Evolutionary conservation across 495 filamentous ascomycete species (phyloP).

Genomic region (Penicillium bialowiezense): DNA sequence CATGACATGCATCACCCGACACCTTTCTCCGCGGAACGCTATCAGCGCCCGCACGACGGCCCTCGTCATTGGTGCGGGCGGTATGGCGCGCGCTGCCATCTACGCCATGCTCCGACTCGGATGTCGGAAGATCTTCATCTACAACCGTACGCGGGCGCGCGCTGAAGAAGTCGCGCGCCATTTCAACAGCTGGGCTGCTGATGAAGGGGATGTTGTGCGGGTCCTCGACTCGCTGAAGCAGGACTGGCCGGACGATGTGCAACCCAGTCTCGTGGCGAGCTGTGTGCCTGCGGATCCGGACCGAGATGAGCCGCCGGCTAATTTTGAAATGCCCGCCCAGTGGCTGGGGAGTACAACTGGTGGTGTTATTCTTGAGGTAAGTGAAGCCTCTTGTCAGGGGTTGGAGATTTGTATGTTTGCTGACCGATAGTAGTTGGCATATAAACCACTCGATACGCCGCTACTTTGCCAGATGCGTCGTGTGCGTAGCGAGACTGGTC

Average conservation of each 20-base stretch:
- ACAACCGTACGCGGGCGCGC: conserved; percentile 62
- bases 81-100: conserved; percentile 76
- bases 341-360: conserved; percentile 78
- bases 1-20: conserved; percentile 63
- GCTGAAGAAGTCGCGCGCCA: conserved; percentile 67
- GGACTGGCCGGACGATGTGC: conserved; percentile 64
- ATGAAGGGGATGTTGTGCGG: conserved; percentile 51
- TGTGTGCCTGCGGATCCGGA: conserved; percentile 71
- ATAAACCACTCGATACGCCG: conserved; percentile 70
- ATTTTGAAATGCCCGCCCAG: conserved; percentile 70
- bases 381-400: conserved; percentile 9
- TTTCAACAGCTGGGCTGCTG: conserved; percentile 60
- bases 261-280: conserved; percentile 72
- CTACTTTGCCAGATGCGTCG: conserved; percentile 62
- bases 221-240: conserved; percentile 58
- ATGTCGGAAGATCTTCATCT: conserved; percentile 75
- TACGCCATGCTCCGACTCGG: conserved; percentile 78
- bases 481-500: conserved; percentile 56
- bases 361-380: conserved; percentile 73
- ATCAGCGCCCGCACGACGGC: conserved; percentile 68
- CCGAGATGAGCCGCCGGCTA: conserved; percentile 60
- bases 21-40: conserved; percentile 76
- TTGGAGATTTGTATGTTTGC: conserved; percentile 3
- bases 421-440: conserved; percentile 55
- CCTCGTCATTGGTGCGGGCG: conserved; percentile 75